Percentiles rank a stretch among this genome's conserved stretches.
Evolutionary conservation across 2,329 filamentous ascomycete genomes (phyloP).

Genomic region (Aspergillus sp.): DNA sequence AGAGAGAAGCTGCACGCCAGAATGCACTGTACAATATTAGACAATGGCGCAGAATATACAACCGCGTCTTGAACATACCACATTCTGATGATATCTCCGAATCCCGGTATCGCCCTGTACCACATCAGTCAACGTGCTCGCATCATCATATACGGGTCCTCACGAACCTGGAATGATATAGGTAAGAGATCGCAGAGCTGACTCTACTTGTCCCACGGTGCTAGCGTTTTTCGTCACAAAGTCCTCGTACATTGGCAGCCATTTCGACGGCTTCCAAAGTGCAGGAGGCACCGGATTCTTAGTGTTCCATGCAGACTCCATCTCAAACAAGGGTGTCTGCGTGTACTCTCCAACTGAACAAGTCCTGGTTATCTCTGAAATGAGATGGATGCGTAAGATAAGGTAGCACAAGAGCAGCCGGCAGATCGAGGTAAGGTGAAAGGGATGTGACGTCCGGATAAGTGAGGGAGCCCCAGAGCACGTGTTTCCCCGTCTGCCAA

Average conservation of each 20-base stretch:
- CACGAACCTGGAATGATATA: slow-evolving; percentile 81
- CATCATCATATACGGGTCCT: neutral
- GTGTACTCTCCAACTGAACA: neutral
- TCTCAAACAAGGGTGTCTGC: slow-evolving; percentile 17
- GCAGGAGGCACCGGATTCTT: slow-evolving; percentile 27
- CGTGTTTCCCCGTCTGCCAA: slow-evolving; percentile 29
- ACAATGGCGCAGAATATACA: slow-evolving; percentile 8
- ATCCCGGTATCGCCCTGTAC: slow-evolving; percentile 55
- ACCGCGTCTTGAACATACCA: slow-evolving; percentile 43
- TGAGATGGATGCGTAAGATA: neutral
- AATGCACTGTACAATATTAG: slow-evolving; percentile 60
- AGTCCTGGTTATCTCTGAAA: neutral
- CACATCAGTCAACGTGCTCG: slow-evolving; percentile 5
- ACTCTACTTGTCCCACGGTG: slow-evolving; percentile 93
- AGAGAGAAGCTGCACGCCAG: slow-evolving; percentile 82
- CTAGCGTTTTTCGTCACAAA: slow-evolving; percentile 95
- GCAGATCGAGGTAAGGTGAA: neutral
- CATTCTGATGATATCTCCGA: slow-evolving; percentile 94
- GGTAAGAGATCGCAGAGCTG: slow-evolving; percentile 83
- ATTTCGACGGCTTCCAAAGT: slow-evolving; percentile 39
- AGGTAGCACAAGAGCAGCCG: neutral
- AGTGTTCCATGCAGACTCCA: slow-evolving; percentile 32
- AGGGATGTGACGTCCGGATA: slow-evolving; percentile 1
- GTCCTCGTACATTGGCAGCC: slow-evolving; percentile 51
- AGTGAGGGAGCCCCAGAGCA: slow-evolving; percentile 14